These are phyloP conservation scores for Elongisporangium prolatum DNA, from an alignment of 352 stramenopile species.

Conservation along the genomic window DNA sequence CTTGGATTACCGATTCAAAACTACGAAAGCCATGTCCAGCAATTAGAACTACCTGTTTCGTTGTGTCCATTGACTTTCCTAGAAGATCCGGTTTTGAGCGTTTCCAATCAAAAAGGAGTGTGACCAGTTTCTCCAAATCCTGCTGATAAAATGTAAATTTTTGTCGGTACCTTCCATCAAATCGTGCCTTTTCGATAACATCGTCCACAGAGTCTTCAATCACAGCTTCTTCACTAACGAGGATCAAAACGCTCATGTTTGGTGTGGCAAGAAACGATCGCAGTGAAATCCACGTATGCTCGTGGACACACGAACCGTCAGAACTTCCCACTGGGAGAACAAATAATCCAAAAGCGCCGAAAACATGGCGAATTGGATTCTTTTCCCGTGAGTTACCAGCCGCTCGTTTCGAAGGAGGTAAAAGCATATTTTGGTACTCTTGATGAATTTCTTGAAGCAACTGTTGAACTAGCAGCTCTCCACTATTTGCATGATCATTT, in stretches of 20 bases:
- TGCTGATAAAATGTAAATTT: slow-evolving; percentile 44
- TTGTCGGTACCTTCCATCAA: slow-evolving; percentile 17
- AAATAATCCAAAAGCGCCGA: slow-evolving; percentile 48
- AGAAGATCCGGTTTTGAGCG: background rate
- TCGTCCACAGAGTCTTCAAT: slow-evolving; percentile 50
- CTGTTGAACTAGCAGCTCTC: slow-evolving; percentile 13
- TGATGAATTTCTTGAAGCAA: slow-evolving; percentile 25
- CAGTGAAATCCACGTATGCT: slow-evolving; percentile 24
- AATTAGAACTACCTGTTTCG: slow-evolving; percentile 27
- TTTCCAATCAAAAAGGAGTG: slow-evolving; percentile 41
- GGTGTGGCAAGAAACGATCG: slow-evolving; percentile 30
- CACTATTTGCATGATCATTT: slow-evolving; percentile 9
- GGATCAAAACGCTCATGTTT: slow-evolving; percentile 20
- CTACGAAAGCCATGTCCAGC: slow-evolving; percentile 23
- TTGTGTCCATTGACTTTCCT: slow-evolving; percentile 1
- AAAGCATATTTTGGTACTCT: slow-evolving; percentile 43
- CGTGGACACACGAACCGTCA: slow-evolving; percentile 12
- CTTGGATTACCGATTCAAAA: slow-evolving; percentile 36
- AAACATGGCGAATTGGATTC: slow-evolving; percentile 27
- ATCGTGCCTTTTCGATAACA: slow-evolving; percentile 33
- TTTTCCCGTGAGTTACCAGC: slow-evolving; percentile 2
- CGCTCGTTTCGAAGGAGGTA: slow-evolving; percentile 43
- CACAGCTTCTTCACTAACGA: slow-evolving; percentile 29
- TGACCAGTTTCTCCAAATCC: slow-evolving; percentile 29
- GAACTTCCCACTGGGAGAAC: slow-evolving; percentile 23